A percentile compares a stretch with the other conserved stretches of the same genome.
Conservation (phyloP, 2,329 filamentous ascomycete species). For the Botryotinia calthae region DNA sequence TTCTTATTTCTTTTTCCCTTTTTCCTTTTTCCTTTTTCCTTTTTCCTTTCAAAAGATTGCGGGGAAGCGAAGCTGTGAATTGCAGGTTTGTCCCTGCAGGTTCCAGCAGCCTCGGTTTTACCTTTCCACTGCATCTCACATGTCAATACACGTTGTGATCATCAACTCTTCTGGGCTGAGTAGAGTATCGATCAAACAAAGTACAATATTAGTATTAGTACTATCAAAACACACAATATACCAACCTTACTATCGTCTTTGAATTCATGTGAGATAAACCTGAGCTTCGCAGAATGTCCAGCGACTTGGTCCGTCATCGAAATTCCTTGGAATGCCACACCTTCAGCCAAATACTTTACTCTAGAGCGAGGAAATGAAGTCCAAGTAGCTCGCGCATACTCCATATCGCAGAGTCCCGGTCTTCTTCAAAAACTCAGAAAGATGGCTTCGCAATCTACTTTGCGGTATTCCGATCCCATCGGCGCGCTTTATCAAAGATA, state of each 20-base stretch:
- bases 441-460: conserved; percentile 88
- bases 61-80: conserved; percentile 18
- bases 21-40: too few species aligned
- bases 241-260: background rate
- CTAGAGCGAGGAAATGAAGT: conserved; percentile 16
- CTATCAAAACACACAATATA: background rate
- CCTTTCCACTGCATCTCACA: conserved; percentile 11
- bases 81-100: conserved; percentile 15
- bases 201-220: background rate
- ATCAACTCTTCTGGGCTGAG: background rate
- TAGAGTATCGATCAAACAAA: background rate
- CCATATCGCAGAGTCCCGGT: background rate
- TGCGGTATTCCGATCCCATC: conserved; percentile 69
- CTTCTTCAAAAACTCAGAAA: background rate
- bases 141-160: conserved; percentile 1
- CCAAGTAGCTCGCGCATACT: conserved; percentile 8
- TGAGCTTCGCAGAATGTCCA: conserved; percentile 11
- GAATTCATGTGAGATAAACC: conserved; percentile 7
- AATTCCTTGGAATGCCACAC: conserved; percentile 16
- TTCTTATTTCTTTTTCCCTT: background rate
- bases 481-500: conserved; percentile 62
- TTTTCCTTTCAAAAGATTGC: conserved; percentile 11
- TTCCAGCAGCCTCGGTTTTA: conserved; percentile 19
- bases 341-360: background rate
- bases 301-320: background rate